Evolutionary conservation across 2,329 filamentous ascomycete species (phyloP).

Genomic region (Colletotrichum acutatum): DNA sequence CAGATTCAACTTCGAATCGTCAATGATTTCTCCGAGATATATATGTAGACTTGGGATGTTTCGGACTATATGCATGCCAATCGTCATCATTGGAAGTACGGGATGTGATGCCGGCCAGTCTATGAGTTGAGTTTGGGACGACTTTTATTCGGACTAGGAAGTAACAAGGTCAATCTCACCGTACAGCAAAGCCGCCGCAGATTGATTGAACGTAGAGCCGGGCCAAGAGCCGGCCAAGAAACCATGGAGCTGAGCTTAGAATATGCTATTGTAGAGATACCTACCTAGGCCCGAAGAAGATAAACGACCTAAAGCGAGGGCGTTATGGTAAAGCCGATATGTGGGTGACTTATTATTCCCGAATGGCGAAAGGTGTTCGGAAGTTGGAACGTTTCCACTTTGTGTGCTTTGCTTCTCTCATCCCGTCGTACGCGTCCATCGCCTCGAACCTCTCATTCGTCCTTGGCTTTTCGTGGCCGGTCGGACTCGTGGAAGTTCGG

Average conservation of each 20-base stretch:
- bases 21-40: background rate
- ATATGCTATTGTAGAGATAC: background rate
- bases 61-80: background rate
- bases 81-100: background rate
- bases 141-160: background rate
- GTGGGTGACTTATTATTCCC: background rate
- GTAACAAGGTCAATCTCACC: background rate
- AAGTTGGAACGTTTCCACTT: background rate
- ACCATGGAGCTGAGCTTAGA: background rate
- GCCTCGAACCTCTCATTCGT: constrained; percentile 21
- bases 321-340: background rate
- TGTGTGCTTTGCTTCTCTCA: background rate
- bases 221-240: background rate
- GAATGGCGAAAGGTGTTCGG: background rate
- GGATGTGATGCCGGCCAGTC: background rate
- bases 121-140: background rate
- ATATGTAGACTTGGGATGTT: background rate
- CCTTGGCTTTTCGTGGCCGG: constrained; percentile 16
- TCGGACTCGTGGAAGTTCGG: constrained; percentile 10
- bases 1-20: too few relatives aligned
- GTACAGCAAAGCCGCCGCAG: background rate
- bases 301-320: too few relatives aligned
- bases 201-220: background rate
- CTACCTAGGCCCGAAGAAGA: background rate
- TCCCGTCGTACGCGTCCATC: constrained; percentile 22